These are phyloP conservation scores for Xylaria arbuscula DNA, from an alignment of 2,329 filamentous ascomycete genomes.

Conservation along the genomic window DNA sequence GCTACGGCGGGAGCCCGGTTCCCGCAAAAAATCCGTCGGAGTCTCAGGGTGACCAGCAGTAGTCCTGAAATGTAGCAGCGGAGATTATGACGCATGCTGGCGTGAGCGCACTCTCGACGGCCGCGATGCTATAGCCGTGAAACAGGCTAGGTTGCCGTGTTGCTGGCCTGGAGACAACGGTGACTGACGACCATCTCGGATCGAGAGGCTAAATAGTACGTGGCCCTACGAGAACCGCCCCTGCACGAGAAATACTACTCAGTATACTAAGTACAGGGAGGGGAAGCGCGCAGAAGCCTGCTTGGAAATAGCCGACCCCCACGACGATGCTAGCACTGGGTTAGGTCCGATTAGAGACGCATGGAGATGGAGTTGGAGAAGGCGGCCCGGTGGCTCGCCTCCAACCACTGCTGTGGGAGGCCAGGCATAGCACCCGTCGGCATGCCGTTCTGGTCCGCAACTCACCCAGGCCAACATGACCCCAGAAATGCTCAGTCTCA, in stretches of 20 bases:
- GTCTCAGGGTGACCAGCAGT: conserved; percentile 12
- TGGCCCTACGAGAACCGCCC: conserved; percentile 13
- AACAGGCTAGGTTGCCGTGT: background rate
- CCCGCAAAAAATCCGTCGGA: conserved; percentile 22
- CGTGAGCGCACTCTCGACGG: background rate
- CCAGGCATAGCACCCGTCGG: conserved; percentile 5
- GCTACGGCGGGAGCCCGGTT: conserved; percentile 28
- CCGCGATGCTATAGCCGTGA: conserved; percentile 12
- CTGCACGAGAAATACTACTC: conserved; percentile 6
- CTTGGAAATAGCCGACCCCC: conserved; percentile 22
- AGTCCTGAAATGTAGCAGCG: conserved; percentile 19
- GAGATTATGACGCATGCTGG: conserved; percentile 18
- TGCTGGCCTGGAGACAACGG: conserved; percentile 5
- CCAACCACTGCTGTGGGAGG: conserved; percentile 13
- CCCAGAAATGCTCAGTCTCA: background rate
- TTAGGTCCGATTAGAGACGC: conserved; percentile 41
- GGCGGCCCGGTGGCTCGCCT: conserved; percentile 30
- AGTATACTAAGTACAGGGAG: background rate
- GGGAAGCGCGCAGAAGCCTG: conserved; percentile 14
- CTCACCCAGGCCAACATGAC: conserved; percentile 6
- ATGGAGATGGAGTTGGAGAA: conserved; percentile 38
- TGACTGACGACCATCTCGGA: conserved; percentile 22
- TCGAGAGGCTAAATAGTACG: conserved; percentile 36
- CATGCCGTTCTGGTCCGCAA: conserved; percentile 6
- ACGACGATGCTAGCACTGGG: conserved; percentile 36